Conservation (phyloP, 1,139 yeast genomes). For the Lodderomyces jiufengensis region DNA sequence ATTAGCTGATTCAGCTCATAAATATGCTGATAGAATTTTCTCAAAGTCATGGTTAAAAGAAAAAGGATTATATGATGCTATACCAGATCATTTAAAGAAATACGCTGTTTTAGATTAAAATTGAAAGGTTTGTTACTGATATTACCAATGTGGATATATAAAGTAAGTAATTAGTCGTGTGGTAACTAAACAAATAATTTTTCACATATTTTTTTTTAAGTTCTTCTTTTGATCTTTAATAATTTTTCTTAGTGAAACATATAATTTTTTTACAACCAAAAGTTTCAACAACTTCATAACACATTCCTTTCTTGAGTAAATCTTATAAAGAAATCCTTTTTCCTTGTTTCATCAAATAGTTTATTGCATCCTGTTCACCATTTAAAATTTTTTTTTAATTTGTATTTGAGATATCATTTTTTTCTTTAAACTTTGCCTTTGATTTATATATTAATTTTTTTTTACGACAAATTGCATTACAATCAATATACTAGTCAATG, state of each 20-base stretch:
- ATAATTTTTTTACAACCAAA: too few relatives aligned
- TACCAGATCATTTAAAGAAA: constrained; percentile 69
- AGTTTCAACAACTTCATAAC: too few relatives aligned
- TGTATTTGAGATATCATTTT: not conserved
- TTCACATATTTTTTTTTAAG: constrained; percentile 4
- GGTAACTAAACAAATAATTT: constrained; percentile 2
- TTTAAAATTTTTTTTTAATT: constrained; percentile 3
- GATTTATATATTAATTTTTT: constrained; percentile 1
- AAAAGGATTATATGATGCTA: constrained; percentile 59
- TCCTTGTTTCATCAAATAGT: too few relatives aligned
- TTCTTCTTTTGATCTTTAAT: not conserved
- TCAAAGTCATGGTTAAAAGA: constrained; percentile 71
- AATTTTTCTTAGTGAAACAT: too few relatives aligned
- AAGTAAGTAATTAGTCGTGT: constrained; percentile 3
- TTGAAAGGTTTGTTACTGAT: not conserved
- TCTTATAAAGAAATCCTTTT: too few relatives aligned
- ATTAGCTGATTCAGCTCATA: constrained; percentile 84
- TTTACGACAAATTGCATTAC: constrained; percentile 2
- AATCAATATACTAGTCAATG: constrained; percentile 39
- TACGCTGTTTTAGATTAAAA: constrained; percentile 46
- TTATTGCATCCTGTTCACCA: too few relatives aligned
- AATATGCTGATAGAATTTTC: constrained; percentile 78
- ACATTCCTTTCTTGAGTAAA: too few relatives aligned
- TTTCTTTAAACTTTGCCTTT: not conserved
- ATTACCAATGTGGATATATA: too few relatives aligned